A percentile compares a stretch with the other conserved stretches of the same genome.
Evolutionary conservation across 73 alveolate genomes (phyloP).

Genomic region (Stentor roeselii): DNA sequence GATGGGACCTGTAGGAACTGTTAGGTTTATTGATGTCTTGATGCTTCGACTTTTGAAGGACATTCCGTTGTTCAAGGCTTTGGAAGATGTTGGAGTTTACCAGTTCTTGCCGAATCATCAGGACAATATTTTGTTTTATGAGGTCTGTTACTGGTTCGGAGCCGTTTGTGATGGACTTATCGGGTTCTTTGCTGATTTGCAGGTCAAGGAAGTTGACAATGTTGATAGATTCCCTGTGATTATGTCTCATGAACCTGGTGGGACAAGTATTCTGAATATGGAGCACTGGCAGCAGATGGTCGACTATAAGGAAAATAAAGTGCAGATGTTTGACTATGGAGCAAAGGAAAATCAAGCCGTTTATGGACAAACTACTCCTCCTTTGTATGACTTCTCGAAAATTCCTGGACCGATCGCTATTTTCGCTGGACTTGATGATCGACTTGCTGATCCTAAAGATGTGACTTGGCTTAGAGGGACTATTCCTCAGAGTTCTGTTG

Average conservation of each 20-base stretch:
- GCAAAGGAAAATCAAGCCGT: neutral
- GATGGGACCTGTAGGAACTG: neutral
- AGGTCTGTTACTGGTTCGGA: too few relatives aligned
- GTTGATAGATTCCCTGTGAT: slow-evolving; percentile 38
- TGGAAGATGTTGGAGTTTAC: slow-evolving; percentile 31
- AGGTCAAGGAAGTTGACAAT: slow-evolving; percentile 9
- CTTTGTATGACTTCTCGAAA: neutral
- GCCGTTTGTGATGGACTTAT: too few relatives aligned
- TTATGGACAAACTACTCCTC: neutral
- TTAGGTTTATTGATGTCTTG: neutral
- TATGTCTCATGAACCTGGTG: slow-evolving; percentile 50
- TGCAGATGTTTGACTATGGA: neutral
- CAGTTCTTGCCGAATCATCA: neutral
- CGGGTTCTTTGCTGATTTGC: neutral
- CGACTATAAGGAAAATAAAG: neutral
- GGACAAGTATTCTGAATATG: too few relatives aligned
- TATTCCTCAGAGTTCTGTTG: too few relatives aligned
- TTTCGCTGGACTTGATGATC: too few relatives aligned
- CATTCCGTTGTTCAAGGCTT: slow-evolving; percentile 30
- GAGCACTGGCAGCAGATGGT: slow-evolving; percentile 44
- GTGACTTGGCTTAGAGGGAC: too few relatives aligned
- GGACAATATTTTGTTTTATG: too few relatives aligned
- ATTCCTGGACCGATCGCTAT: neutral
- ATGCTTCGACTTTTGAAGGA: slow-evolving; percentile 25
- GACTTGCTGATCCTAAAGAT: too few relatives aligned